These are phyloP conservation scores for Vicia sativa DNA, from an alignment of 306 rosid genomes.

Conservation along the genomic window DNA sequence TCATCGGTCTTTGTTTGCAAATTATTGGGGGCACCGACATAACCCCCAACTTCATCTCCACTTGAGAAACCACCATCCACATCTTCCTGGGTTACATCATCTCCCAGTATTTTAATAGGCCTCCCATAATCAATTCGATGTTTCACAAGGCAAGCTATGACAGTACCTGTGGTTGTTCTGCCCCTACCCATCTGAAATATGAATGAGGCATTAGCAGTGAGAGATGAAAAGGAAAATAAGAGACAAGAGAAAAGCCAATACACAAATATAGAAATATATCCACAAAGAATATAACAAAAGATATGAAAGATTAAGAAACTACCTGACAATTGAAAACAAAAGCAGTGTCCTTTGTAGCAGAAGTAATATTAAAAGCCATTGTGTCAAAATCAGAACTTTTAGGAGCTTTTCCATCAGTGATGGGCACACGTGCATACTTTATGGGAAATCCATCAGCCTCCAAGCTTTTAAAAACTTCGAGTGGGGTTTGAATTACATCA, in stretches of 20 bases:
- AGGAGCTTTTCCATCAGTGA: conserved; percentile 94
- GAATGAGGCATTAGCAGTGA: conserved; percentile 24
- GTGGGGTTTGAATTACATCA: conserved; percentile 81
- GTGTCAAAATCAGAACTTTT: conserved; percentile 88
- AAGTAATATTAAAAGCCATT: conserved; percentile 73
- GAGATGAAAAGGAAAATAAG: conserved; percentile 31
- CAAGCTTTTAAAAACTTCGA: conserved; percentile 76
- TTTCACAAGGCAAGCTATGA: conserved; percentile 90
- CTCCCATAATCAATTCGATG: conserved; percentile 82
- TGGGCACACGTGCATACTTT: conserved; percentile 93
- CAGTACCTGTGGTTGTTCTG: conserved; percentile 95
- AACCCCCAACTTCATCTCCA: conserved; percentile 70
- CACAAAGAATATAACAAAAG: conserved; percentile 21
- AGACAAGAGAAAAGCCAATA: background rate
- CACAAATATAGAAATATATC: conserved; percentile 12
- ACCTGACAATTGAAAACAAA: conserved; percentile 98
- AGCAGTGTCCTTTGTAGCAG: conserved; percentile 76
- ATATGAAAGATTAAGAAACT: conserved; percentile 39
- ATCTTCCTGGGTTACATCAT: conserved; percentile 56
- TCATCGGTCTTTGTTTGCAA: conserved; percentile 49
- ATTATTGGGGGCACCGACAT: conserved; percentile 35
- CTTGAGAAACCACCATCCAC: conserved; percentile 65
- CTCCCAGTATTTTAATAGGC: conserved; percentile 71
- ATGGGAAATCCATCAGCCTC: conserved; percentile 82
- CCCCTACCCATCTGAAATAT: conserved; percentile 87